Base-by-base conservation (phyloP, 2,329 filamentous ascomycete species). In the Aspergillus sp. region DNA sequence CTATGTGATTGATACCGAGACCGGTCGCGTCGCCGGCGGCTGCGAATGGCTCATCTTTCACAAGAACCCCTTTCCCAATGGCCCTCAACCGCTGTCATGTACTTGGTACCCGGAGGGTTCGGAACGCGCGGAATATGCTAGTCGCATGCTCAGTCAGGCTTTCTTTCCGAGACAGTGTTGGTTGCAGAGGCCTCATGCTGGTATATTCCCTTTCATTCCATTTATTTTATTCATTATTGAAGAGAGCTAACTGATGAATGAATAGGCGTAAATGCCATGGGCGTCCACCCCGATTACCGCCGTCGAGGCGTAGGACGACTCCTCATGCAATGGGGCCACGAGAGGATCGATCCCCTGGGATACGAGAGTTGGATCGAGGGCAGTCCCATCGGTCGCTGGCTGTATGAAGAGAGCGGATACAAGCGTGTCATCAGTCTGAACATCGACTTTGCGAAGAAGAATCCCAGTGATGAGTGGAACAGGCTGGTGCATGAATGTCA, bases 361-460 rank as follows among this genome's bases (percentile, higher is more conserved):
- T 65, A 66, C 21, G 64, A 66, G 57, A 65, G 63, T 17, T 66
- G 63, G 15, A 65, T 65, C 13, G 61, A 65, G 41, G 57, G 57
- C 0, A 65, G 64, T 56, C 61, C 58, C 4, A 57, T 59, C 10
- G 61, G 60, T 4, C 55, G 64, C 3, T 66, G 59, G 61, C 10
- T 66, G 28, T 66, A 66, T 53, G 63, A 65, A 36, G 30, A 63
- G 21, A 65, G 49, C 21, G 63, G 61, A 17, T 66, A 66, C 47
- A 59, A 61, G 32, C 45, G 61, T 13, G 57, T 63, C 4, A 53
- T 65, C 36, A 52, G 59, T 7, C 12, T 66, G 43, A 51, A 63
- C 47, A 38, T 66, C 8, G 59, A 65, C 54, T 58, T 65, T 32
- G 55, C 57, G 12, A 62, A 62, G 50, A 52, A 55, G 17, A 56